Evolutionary conservation across 1,284 basidiomycete species (phyloP), one percentile per base, ranked within the genome.

Genomic region (Erythrobasidium hasegawianum): DNA sequence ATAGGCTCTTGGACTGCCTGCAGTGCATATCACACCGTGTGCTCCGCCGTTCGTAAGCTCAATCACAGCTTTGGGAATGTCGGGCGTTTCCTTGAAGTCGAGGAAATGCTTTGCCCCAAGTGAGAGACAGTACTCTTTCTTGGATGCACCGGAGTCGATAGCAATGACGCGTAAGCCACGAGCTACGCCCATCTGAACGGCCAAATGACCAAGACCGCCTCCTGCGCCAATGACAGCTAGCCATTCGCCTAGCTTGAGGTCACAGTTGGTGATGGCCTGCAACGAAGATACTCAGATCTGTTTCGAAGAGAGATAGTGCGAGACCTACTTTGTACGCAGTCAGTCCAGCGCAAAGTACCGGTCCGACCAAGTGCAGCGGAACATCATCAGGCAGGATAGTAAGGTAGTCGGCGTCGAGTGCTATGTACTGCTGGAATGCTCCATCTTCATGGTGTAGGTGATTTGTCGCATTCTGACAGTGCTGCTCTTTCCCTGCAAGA

Each of bases 111-210:
- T 67, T 3, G 62, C 62, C 13, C 71, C 71, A 59, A 71, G 70
- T 39, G 22, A 39, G 7, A 54, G 47, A 29, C 65, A 59, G 3
- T 73, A 56, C 56, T 71, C 68, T 43, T 57, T 41, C 71, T 73
- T 73, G 40, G 72, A 70, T 27, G 10, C 68, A 3, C 71, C 71
- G 11, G 71, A 68, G 61, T 73, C 72, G 57, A 73, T 67, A 13
- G 67, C 72, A 43, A 73, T 69, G 27, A 72, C 71, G 14, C 70
- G 70, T 3, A 71, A 39, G 5, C 69, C 70, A 22, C 68, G 57
- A 2, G 71, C 72, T 1, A 26, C 14, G 11, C 68, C 71, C 62
- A 71, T 71, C 55, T 72, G 68, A 38, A 24, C 55, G 4, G 55
- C 70, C 7, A 70, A 45, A 22, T 71, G 70, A 14, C 71, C 71